Evolutionary conservation across 2,329 filamentous ascomycete genomes (phyloP), one percentile per base, ranked within the genome.

Genomic region (Claviceps sp.): DNA sequence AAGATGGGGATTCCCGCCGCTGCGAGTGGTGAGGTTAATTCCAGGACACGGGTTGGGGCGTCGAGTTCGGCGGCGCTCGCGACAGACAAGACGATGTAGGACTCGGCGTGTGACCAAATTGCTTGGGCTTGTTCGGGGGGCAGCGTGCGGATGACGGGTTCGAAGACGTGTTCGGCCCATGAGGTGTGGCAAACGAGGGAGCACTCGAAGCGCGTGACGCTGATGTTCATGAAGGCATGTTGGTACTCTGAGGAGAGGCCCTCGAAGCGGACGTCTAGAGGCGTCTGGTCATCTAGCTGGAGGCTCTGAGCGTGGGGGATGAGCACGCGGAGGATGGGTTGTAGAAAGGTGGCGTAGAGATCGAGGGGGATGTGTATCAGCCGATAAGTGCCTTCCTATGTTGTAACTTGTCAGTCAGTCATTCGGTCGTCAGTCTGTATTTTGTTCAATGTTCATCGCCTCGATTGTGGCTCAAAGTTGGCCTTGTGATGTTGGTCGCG

Each of bases 1-100:
- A 97, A 96, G 63, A 98, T 95, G 50, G 91, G 87, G 50, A 97
- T 93, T 60, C 89, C 88, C 48, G 91, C 91, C 64, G 96, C 77
- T 30, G 93, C 91, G 37, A 97, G 75, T 5, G 91, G 93, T 50
- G 84, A 90, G 7, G 90, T 96, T 56, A 98, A 70, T 63, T 97
- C 91, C 60, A 96, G 80, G 6, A 98, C 91, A 52, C 90, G 81
- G 60, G 90, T 89, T 6, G 89, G 90, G 10, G 91, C 90, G 64
- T 96, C 90, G 60, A 95, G 82, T 7, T 90, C 89, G 59, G 90
- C 89, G 59, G 90, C 86, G 56, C 87, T 89, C 56, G 89, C 88
- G 55, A 98, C 88, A 56, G 89, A 89, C 65, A 97, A 87, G 38
- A 90, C 86, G 39, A 90, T 81, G 65, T 90, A 97, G 50, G 87